Evolutionary conservation across 108 stramenopile genomes (phyloP).

Genomic region (Discostella pseudostelligera): DNA sequence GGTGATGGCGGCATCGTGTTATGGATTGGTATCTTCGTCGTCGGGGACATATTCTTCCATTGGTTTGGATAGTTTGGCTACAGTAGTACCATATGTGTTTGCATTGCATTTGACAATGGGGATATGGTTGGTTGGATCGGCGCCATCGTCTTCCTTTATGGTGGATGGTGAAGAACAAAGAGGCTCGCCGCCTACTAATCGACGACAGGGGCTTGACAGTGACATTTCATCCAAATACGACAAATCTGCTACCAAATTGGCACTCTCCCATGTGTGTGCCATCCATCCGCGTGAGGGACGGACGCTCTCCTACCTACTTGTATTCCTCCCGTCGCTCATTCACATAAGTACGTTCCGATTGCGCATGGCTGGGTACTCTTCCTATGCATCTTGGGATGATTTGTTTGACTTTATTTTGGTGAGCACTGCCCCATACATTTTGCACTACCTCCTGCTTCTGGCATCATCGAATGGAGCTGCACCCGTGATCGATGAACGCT

Average conservation of each 20-base stretch:
- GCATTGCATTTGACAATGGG: conserved; percentile 50
- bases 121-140: conserved; percentile 53
- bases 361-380: conserved; percentile 47
- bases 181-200: background rate
- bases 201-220: conserved; percentile 1
- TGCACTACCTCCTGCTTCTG: conserved; percentile 51
- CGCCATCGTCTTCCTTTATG: conserved; percentile 16
- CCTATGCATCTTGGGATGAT: conserved; percentile 66
- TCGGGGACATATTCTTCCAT: conserved; percentile 26
- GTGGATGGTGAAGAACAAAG: conserved; percentile 1
- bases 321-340: conserved; percentile 55
- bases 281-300: conserved; percentile 38
- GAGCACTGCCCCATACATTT: conserved; percentile 63
- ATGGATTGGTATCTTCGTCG: conserved; percentile 17
- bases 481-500: conserved; percentile 32
- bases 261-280: conserved; percentile 22
- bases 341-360: conserved; percentile 56
- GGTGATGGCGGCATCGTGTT: conserved; percentile 41
- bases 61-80: conserved; percentile 52
- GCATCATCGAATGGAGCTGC: conserved; percentile 23
- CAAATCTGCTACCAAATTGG: background rate
- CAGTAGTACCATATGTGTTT: conserved; percentile 54
- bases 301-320: conserved; percentile 52
- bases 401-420: conserved; percentile 59
- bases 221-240: conserved; percentile 2